Evolutionary conservation across 2,329 filamentous ascomycete genomes (phyloP).

Genomic region (Xylaria digitata): DNA sequence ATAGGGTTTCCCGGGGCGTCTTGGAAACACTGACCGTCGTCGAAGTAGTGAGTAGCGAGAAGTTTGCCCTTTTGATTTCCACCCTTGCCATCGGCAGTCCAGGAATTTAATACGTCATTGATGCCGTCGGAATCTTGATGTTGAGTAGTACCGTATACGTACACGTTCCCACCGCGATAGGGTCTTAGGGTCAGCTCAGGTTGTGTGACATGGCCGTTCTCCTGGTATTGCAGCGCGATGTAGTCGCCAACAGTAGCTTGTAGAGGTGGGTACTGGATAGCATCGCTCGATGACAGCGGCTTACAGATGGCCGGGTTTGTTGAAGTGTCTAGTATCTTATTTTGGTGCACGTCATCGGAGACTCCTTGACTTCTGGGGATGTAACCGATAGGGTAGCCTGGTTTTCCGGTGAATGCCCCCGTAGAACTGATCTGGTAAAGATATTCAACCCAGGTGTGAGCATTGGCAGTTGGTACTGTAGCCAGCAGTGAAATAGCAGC

Average conservation of each 20-base stretch:
- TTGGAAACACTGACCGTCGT: conserved; percentile 92
- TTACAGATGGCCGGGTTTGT: conserved; percentile 67
- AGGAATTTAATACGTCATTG: conserved; percentile 73
- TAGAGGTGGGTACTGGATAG: conserved; percentile 68
- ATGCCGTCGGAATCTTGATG: conserved; percentile 57
- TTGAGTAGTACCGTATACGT: conserved; percentile 76
- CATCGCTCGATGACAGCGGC: conserved; percentile 68
- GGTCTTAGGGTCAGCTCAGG: conserved; percentile 67
- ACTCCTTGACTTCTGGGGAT: conserved; percentile 68
- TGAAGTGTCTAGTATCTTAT: conserved; percentile 65
- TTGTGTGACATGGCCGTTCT: conserved; percentile 80
- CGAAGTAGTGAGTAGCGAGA: conserved; percentile 81
- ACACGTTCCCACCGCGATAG: conserved; percentile 75
- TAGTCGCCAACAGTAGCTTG: conserved; percentile 68
- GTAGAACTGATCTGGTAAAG: conserved; percentile 76
- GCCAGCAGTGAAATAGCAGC: conserved; percentile 47
- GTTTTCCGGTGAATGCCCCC: conserved; percentile 75
- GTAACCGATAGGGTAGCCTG: conserved; percentile 82
- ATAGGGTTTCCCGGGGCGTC: conserved; percentile 57
- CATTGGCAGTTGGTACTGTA: conserved; percentile 52
- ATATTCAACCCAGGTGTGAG: conserved; percentile 87
- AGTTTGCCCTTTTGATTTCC: conserved; percentile 83
- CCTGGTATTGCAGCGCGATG: conserved; percentile 74
- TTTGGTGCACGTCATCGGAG: conserved; percentile 68
- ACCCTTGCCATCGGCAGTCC: conserved; percentile 83